Percentiles rank a stretch among this genome's conserved stretches.
phyloP scores from a whole-genome alignment of 108 stramenopile species.

The Epithemia pelagica region DNA sequence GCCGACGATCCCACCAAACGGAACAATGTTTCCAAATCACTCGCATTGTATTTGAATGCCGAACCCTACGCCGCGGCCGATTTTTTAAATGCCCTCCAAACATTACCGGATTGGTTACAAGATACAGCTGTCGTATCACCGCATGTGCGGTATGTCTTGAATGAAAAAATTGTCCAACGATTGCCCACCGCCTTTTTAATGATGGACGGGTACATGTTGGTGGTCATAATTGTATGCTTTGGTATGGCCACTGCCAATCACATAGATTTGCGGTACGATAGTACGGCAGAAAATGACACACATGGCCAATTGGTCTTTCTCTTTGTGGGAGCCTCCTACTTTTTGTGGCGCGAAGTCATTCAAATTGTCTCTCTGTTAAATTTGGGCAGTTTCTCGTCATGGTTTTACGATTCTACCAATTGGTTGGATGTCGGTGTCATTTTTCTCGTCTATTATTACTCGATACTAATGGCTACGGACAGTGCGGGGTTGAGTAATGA shows the following conservation, averaged over 20 bases:
- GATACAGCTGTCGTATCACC: slow-evolving; percentile 72
- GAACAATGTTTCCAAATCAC: slow-evolving; percentile 52
- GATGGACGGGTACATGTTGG: slow-evolving; percentile 57
- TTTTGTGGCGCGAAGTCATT: slow-evolving; percentile 59
- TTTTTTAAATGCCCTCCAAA: slow-evolving; percentile 74
- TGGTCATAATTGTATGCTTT: slow-evolving; percentile 64
- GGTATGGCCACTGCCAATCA: slow-evolving; percentile 52
- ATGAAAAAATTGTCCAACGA: slow-evolving; percentile 67
- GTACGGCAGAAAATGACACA: slow-evolving; percentile 6
- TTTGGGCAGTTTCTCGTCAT: slow-evolving; percentile 44
- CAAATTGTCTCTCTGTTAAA: slow-evolving; percentile 47
- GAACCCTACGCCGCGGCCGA: slow-evolving; percentile 54
- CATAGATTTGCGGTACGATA: slow-evolving; percentile 48
- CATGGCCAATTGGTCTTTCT: slow-evolving; percentile 16
- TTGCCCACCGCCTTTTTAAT: slow-evolving; percentile 78
- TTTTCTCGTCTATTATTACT: slow-evolving; percentile 58
- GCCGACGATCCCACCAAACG: slow-evolving; percentile 32
- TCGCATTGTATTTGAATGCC: slow-evolving; percentile 62
- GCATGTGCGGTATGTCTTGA: slow-evolving; percentile 73
- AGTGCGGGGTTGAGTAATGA: slow-evolving; percentile 12
- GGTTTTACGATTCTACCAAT: slow-evolving; percentile 66
- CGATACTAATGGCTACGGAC: slow-evolving; percentile 44
- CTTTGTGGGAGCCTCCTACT: slow-evolving; percentile 59
- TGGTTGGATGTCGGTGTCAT: slow-evolving; percentile 76
- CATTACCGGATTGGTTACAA: slow-evolving; percentile 70